These are phyloP conservation scores for Neocucurbitaria cava DNA, from an alignment of 2,329 filamentous ascomycete genomes.

Conservation along the genomic window DNA sequence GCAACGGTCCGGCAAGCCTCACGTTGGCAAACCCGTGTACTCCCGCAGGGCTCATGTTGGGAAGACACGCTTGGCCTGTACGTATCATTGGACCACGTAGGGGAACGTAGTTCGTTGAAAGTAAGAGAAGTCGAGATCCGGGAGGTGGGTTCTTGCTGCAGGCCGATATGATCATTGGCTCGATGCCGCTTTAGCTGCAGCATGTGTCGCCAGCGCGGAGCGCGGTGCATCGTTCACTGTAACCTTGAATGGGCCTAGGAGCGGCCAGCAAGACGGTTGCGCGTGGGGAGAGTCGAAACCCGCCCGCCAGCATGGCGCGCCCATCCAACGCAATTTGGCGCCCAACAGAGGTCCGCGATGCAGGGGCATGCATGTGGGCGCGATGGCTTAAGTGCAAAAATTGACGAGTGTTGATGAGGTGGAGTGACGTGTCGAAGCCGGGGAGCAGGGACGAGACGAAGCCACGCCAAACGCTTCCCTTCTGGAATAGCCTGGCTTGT, in stretches of 20 bases:
- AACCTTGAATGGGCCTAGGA: slow-evolving; percentile 25
- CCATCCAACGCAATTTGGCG: slow-evolving; percentile 25
- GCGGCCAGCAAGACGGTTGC: slow-evolving; percentile 14
- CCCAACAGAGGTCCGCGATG: slow-evolving; percentile 31
- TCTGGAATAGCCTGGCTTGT: slow-evolving; percentile 10
- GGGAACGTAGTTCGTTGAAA: slow-evolving; percentile 33
- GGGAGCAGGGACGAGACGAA: slow-evolving; percentile 12
- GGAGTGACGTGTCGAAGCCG: slow-evolving; percentile 38
- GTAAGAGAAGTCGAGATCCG: slow-evolving; percentile 37
- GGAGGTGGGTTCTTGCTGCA: slow-evolving; percentile 33
- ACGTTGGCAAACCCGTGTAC: slow-evolving; percentile 36
- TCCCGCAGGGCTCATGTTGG: slow-evolving; percentile 31
- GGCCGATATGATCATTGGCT: slow-evolving; percentile 34
- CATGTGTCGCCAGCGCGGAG: slow-evolving; percentile 29
- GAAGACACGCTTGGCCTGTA: slow-evolving; percentile 33
- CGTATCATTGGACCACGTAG: slow-evolving; percentile 48
- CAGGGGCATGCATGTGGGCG: slow-evolving; percentile 34
- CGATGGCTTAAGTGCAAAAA: slow-evolving; percentile 24
- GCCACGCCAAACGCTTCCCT: slow-evolving; percentile 9
- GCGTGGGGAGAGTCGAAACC: slow-evolving; percentile 27
- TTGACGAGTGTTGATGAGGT: slow-evolving; percentile 31
- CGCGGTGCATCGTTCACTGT: slow-evolving; percentile 36
- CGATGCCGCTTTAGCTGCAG: slow-evolving; percentile 35
- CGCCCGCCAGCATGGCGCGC: slow-evolving; percentile 26
- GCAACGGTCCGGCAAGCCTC: slow-evolving; percentile 41